Evolutionary conservation across 177 flowering plant species (phyloP).

Genomic region (Vitis hybrid): DNA sequence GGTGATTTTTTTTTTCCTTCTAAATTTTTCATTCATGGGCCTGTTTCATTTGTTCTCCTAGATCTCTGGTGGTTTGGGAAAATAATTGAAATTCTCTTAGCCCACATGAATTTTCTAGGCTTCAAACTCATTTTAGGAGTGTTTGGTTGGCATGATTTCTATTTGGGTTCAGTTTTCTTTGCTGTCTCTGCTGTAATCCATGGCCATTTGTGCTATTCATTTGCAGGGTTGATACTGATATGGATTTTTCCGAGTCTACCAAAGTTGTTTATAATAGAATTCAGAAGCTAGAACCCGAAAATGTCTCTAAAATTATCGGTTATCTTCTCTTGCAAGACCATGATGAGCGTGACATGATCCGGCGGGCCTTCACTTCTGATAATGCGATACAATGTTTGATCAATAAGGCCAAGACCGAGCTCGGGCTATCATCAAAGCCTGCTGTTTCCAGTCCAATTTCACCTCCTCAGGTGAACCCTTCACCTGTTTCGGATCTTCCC

Average conservation of each 20-base stretch:
- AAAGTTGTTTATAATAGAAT: slow-evolving; percentile 60
- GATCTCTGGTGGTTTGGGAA: too few relatives aligned
- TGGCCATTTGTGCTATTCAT: neutral
- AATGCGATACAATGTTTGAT: slow-evolving; percentile 42
- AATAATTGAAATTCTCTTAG: too few relatives aligned
- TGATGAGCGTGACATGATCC: slow-evolving; percentile 68
- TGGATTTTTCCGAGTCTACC: slow-evolving; percentile 75
- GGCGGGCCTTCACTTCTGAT: slow-evolving; percentile 68
- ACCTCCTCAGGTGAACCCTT: slow-evolving; percentile 16
- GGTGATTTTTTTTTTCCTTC: neutral
- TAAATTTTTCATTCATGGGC: too few relatives aligned
- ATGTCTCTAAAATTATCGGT: slow-evolving; percentile 69
- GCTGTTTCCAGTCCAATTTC: slow-evolving; percentile 26
- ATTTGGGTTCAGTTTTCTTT: neutral
- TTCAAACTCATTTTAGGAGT: too few relatives aligned
- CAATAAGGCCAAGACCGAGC: slow-evolving; percentile 45
- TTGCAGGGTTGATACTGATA: slow-evolving; percentile 23
- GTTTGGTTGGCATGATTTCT: neutral
- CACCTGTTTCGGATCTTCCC: slow-evolving; percentile 33
- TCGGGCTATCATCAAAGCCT: slow-evolving; percentile 36
- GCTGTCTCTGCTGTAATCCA: neutral
- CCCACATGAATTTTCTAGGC: too few relatives aligned
- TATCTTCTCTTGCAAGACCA: slow-evolving; percentile 61
- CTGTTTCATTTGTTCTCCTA: too few relatives aligned
- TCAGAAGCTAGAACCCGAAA: slow-evolving; percentile 68